Conservation (phyloP, 331 rosid genomes). For the Quercus lobata region DNA sequence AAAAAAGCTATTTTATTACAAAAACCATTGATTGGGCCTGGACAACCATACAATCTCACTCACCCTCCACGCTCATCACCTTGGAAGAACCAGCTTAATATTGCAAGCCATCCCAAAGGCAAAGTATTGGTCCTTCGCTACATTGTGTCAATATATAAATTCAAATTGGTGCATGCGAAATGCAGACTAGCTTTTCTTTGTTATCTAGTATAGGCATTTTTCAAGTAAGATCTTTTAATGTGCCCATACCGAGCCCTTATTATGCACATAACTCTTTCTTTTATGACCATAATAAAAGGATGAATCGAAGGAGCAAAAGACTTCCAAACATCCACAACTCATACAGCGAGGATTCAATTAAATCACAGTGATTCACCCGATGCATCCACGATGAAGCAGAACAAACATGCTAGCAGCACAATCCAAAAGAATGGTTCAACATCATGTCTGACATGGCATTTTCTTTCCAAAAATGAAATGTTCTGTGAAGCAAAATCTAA, state of each 20-base stretch:
- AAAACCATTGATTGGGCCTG: no score
- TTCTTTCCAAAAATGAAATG: constrained; percentile 13
- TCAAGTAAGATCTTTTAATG: no score
- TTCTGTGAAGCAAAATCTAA: not conserved
- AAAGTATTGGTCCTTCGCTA: no score
- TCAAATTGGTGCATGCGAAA: no score
- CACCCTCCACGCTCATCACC: no score
- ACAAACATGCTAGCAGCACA: not conserved
- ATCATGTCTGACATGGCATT: not conserved
- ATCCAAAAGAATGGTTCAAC: not conserved
- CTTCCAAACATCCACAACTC: constrained; percentile 7
- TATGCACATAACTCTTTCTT: not conserved
- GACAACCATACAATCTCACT: no score
- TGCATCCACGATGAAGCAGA: constrained; percentile 13
- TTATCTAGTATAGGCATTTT: no score
- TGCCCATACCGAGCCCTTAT: not conserved
- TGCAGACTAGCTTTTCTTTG: no score
- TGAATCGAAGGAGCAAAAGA: not conserved
- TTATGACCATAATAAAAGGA: not conserved
- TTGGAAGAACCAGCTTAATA: no score
- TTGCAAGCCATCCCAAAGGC: no score
- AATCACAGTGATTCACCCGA: constrained; percentile 5
- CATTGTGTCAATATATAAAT: no score
- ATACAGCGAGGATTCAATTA: constrained; percentile 6
- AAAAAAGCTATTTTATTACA: no score